Evolutionary conservation across 1,284 basidiomycete species (phyloP).

Genomic region (Xerocomus minutiporus): DNA sequence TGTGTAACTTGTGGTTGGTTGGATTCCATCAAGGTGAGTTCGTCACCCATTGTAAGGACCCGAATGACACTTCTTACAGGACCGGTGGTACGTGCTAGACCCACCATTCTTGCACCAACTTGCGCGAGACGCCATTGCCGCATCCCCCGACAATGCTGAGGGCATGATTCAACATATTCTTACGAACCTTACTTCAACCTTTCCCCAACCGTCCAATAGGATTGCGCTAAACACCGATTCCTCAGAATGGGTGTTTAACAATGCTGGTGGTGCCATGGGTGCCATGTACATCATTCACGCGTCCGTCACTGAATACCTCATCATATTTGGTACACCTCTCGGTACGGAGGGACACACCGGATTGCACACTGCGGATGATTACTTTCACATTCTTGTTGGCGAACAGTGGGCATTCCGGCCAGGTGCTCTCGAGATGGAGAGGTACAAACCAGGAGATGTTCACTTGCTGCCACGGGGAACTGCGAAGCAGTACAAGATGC

Average conservation of each 20-base stretch:
- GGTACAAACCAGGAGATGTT: conserved; percentile 79
- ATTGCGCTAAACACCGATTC: conserved; percentile 60
- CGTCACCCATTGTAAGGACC: not conserved
- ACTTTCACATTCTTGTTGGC: conserved; percentile 92
- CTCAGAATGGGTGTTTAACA: conserved; percentile 94
- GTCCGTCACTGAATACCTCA: conserved; percentile 89
- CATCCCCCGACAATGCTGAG: conserved; percentile 56
- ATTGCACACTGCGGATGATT: conserved; percentile 93
- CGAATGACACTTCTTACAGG: conserved; percentile 28
- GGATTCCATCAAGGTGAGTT: conserved; percentile 54
- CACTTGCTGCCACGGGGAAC: conserved; percentile 80
- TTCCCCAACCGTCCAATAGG: conserved; percentile 41
- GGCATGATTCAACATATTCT: conserved; percentile 77
- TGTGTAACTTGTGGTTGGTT: conserved; percentile 45
- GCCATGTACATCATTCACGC: conserved; percentile 97
- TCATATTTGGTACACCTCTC: conserved; percentile 92
- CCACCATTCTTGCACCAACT: conserved; percentile 62
- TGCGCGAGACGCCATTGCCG: conserved; percentile 64
- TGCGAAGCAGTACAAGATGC: conserved; percentile 97
- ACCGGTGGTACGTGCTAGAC: conserved; percentile 69
- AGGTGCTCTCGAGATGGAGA: conserved; percentile 78
- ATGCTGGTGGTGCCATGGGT: conserved; percentile 98
- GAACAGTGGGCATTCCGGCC: conserved; percentile 90
- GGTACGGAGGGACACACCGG: conserved; percentile 97
- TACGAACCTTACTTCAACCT: conserved; percentile 64